Evolutionary conservation across 2,329 filamentous ascomycete genomes (phyloP).

Genomic region (Verticillium nonalfalfae): DNA sequence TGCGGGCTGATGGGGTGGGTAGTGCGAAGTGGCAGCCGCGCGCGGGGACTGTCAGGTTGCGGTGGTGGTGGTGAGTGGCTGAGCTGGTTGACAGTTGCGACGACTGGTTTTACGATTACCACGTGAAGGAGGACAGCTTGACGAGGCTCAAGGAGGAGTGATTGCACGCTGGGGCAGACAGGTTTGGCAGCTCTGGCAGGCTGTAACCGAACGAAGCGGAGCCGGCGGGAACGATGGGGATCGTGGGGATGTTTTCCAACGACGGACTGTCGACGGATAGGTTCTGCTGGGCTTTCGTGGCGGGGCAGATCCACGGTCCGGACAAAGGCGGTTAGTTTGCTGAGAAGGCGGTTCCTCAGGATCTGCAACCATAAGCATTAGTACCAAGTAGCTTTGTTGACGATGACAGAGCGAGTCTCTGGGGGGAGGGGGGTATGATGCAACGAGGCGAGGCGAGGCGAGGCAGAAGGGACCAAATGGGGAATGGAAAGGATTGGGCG

Average conservation of each 20-base stretch:
- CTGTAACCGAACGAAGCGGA: constrained; percentile 5
- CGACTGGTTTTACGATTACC: constrained; percentile 28
- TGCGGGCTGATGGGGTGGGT: constrained; percentile 53
- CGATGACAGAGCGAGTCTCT: constrained; percentile 1
- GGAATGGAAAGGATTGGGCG: constrained; percentile 20
- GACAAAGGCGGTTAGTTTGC: background rate
- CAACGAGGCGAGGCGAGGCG: constrained; percentile 28
- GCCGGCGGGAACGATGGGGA: constrained; percentile 2
- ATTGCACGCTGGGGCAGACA: background rate
- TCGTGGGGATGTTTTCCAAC: background rate
- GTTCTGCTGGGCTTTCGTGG: constrained; percentile 5
- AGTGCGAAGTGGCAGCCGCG: constrained; percentile 27
- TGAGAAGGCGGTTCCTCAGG: background rate
- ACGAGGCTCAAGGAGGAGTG: background rate
- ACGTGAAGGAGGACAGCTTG: constrained; percentile 29
- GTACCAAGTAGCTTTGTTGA: background rate
- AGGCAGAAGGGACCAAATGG: constrained; percentile 31
- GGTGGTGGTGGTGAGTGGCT: constrained; percentile 21
- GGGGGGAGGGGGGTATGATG: constrained; percentile 22
- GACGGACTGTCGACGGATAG: background rate
- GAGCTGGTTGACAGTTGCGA: constrained; percentile 17
- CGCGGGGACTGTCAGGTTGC: background rate
- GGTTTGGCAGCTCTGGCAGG: background rate
- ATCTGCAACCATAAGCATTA: background rate
- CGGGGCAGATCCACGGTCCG: constrained; percentile 16